Evolutionary conservation across 1,284 basidiomycete genomes (phyloP).

Genomic region (Apiotrichum domesticum): DNA sequence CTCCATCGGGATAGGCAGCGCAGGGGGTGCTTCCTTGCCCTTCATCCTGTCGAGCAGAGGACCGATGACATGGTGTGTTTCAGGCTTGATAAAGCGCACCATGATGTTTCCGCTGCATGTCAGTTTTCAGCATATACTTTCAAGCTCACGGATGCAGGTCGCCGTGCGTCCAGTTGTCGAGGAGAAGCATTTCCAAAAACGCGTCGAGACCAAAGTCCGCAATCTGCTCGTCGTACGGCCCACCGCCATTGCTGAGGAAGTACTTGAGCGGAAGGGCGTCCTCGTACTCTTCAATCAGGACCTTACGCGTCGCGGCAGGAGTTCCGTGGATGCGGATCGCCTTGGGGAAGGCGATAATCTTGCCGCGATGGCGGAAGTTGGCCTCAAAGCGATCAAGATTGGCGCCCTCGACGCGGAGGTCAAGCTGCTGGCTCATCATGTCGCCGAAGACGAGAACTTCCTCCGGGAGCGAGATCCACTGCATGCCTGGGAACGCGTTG

Average conservation of each 20-base stretch:
- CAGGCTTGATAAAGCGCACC: conserved; percentile 87
- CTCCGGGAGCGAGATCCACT: conserved; percentile 94
- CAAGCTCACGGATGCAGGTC: conserved; percentile 57
- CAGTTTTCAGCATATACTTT: conserved; percentile 50
- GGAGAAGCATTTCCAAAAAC: conserved; percentile 94
- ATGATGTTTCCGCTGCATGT: conserved; percentile 72
- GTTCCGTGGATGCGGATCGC: conserved; percentile 53
- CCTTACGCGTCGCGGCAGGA: conserved; percentile 52
- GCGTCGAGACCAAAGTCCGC: conserved; percentile 92
- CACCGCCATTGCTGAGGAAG: conserved; percentile 84
- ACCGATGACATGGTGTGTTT: conserved; percentile 55
- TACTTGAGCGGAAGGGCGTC: conserved; percentile 85
- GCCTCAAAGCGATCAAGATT: conserved; percentile 80
- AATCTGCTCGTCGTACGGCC: conserved; percentile 80
- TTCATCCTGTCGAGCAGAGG: conserved; percentile 36
- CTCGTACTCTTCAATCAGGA: conserved; percentile 88
- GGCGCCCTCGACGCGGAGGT: conserved; percentile 82
- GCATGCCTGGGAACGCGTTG: conserved; percentile 80
- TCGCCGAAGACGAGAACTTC: conserved; percentile 89
- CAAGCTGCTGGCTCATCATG: conserved; percentile 97
- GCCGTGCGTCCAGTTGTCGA: conserved; percentile 97
- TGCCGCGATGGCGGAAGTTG: conserved; percentile 70
- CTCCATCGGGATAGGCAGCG: conserved; percentile 22
- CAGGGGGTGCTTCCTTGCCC: conserved; percentile 24
- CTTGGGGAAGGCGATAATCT: conserved; percentile 82